These are phyloP conservation scores for Marasmius tenuissimus DNA, from an alignment of 1,284 basidiomycete genomes.

Conservation along the genomic window DNA sequence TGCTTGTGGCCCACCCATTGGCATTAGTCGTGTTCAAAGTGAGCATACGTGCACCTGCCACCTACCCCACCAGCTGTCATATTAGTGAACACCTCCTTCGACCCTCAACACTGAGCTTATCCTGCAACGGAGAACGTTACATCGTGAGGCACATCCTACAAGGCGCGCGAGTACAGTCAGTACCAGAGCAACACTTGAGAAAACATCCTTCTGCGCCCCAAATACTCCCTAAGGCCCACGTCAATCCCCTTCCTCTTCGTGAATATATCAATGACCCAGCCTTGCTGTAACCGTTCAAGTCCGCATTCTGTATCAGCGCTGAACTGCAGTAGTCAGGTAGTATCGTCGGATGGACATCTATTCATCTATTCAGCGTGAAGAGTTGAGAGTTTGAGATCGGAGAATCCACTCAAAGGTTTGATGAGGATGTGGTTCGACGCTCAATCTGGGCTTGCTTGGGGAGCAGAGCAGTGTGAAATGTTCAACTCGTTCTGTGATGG, in stretches of 20 bases:
- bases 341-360: conserved; percentile 95
- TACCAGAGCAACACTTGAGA: background rate
- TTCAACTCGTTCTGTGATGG: conserved; percentile 47
- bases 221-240: conserved; percentile 63
- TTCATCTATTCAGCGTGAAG: conserved; percentile 62
- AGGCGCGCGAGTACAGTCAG: background rate
- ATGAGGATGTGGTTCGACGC: conserved; percentile 65
- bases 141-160: conserved; percentile 48
- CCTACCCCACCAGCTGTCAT: conserved; percentile 58
- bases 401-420: conserved; percentile 91
- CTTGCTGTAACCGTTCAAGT: conserved; percentile 59
- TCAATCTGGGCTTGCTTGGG: conserved; percentile 54
- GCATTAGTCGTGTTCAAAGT: background rate
- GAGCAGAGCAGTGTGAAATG: conserved; percentile 58
- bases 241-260: conserved; percentile 53
- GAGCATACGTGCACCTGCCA: conserved; percentile 1
- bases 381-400: conserved; percentile 61
- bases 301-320: conserved; percentile 88
- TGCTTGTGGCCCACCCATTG: conserved; percentile 39
- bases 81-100: conserved; percentile 65
- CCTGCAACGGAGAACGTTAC: conserved; percentile 53
- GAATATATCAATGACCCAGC: conserved; percentile 72
- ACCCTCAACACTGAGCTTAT: conserved; percentile 66
- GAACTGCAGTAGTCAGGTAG: conserved; percentile 90
- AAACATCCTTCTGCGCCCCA: conserved; percentile 37